phyloP scores from a whole-genome alignment of 768 basidiomycete species.

The Mycena kentingensis region DNA sequence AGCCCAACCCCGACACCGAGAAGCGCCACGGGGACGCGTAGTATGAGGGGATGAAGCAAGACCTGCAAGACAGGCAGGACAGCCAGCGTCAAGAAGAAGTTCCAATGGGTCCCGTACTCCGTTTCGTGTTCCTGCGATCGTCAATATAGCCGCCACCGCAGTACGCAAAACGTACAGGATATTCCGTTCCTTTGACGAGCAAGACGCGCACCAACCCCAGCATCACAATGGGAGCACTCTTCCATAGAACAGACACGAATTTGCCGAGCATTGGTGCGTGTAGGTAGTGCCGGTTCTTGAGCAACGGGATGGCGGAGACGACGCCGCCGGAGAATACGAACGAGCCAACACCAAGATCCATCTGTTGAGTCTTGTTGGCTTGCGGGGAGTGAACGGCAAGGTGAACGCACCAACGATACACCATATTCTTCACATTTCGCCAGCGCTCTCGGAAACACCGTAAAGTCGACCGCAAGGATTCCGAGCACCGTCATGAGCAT shows the following conservation, averaged over 20 bases:
- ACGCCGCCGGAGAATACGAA: constrained; percentile 97
- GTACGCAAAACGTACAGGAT: constrained; percentile 64
- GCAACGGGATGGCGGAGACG: constrained; percentile 80
- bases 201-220: constrained; percentile 79
- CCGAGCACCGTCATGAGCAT: constrained; percentile 88
- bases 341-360: constrained; percentile 97
- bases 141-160: constrained; percentile 1
- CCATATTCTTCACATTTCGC: constrained; percentile 96
- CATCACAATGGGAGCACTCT: constrained; percentile 64
- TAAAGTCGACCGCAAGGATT: constrained; percentile 96
- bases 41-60: constrained; percentile 66
- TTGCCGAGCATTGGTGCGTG: constrained; percentile 52
- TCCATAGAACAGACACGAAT: constrained; percentile 50
- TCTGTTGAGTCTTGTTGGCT: constrained; percentile 49
- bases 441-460: constrained; percentile 81
- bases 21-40: constrained; percentile 55
- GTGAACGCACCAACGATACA: constrained; percentile 75
- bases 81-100: constrained; percentile 95
- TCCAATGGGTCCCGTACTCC: constrained; percentile 98
- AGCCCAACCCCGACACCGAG: constrained; percentile 64
- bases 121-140: constrained; percentile 83
- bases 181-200: constrained; percentile 90
- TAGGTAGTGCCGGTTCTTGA: constrained; percentile 63
- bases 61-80: constrained; percentile 75
- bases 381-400: constrained; percentile 5